These are phyloP conservation scores for Colletotrichum trifolii DNA, from an alignment of 2,329 filamentous ascomycete genomes.

Conservation along the genomic window DNA sequence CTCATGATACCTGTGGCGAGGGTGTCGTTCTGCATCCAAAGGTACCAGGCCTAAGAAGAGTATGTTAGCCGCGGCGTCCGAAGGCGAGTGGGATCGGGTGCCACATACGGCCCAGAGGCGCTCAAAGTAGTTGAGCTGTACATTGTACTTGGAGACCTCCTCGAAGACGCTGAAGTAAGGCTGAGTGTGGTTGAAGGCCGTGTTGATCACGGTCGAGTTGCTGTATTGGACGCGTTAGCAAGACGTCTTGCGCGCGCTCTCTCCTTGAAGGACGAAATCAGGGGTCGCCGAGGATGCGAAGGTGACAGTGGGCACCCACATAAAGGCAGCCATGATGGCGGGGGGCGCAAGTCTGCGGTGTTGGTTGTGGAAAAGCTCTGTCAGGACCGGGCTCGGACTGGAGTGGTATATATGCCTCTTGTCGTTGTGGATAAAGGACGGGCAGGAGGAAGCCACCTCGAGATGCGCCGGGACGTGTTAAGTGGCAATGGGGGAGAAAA, in stretches of 20 bases:
- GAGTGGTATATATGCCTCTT: background rate
- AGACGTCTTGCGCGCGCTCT: constrained; percentile 15
- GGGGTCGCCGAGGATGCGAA: background rate
- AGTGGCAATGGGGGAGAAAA: constrained; percentile 24
- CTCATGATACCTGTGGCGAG: constrained; percentile 98
- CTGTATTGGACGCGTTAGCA: constrained; percentile 45
- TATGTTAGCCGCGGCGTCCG: constrained; percentile 25
- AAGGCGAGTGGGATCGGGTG: constrained; percentile 21
- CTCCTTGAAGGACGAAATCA: background rate
- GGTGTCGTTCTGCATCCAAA: constrained; percentile 97
- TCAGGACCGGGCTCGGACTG: background rate
- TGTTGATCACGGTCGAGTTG: constrained; percentile 60
- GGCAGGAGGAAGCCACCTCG: constrained; percentile 7
- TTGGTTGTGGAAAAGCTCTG: constrained; percentile 1
- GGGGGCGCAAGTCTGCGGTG: constrained; percentile 22
- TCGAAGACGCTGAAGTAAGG: constrained; percentile 69
- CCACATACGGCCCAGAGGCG: constrained; percentile 83
- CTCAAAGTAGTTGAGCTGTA: constrained; percentile 87
- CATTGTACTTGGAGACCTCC: constrained; percentile 78
- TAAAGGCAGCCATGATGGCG: constrained; percentile 34
- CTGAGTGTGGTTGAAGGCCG: constrained; percentile 59
- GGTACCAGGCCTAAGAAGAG: constrained; percentile 80
- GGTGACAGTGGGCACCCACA: constrained; percentile 20
- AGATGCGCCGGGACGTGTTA: constrained; percentile 27
- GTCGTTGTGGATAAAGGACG: constrained; percentile 5